These are phyloP conservation scores for Pythium oligandrum DNA, from an alignment of 352 stramenopile genomes.

Conservation along the genomic window DNA sequence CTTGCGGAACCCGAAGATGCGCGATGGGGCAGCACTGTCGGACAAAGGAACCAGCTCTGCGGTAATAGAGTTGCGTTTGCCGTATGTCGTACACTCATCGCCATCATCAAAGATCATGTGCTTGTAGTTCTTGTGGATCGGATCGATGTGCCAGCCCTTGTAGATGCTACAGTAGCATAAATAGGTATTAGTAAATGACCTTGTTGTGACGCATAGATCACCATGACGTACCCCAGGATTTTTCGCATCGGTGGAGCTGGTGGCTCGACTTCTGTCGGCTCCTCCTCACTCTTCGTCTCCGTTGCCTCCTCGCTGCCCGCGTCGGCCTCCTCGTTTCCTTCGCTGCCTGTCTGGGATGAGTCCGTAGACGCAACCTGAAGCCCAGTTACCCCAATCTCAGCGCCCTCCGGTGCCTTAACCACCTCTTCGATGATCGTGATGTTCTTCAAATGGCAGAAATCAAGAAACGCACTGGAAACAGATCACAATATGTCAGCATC, in stretches of 20 bases:
- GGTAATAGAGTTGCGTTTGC: slow-evolving; percentile 34
- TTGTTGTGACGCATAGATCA: background rate
- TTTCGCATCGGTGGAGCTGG: slow-evolving; percentile 22
- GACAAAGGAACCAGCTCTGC: slow-evolving; percentile 51
- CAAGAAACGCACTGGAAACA: slow-evolving; percentile 37
- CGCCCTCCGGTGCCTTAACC: too few relatives aligned
- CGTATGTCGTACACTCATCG: slow-evolving; percentile 46
- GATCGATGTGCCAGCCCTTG: slow-evolving; percentile 73
- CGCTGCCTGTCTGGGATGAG: background rate
- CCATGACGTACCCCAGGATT: slow-evolving; percentile 41
- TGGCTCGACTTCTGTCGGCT: background rate
- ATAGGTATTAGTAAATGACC: background rate
- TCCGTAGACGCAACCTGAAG: slow-evolving; percentile 5
- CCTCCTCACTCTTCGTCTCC: slow-evolving; percentile 1
- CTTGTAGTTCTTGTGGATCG: slow-evolving; percentile 74
- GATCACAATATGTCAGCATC: background rate
- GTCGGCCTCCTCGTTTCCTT: background rate
- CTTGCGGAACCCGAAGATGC: slow-evolving; percentile 52
- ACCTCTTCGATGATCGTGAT: slow-evolving; percentile 35
- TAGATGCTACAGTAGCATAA: slow-evolving; percentile 42
- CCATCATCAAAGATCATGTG: slow-evolving; percentile 75
- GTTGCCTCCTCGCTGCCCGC: background rate
- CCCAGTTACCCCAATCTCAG: too few relatives aligned
- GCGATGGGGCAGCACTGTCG: slow-evolving; percentile 29
- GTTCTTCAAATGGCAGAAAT: slow-evolving; percentile 60